Percentiles rank a stretch among this genome's conserved stretches.
These are phyloP conservation scores for Bipolaris bicolor DNA, from an alignment of 2,329 filamentous ascomycete genomes.

Conservation along the genomic window DNA sequence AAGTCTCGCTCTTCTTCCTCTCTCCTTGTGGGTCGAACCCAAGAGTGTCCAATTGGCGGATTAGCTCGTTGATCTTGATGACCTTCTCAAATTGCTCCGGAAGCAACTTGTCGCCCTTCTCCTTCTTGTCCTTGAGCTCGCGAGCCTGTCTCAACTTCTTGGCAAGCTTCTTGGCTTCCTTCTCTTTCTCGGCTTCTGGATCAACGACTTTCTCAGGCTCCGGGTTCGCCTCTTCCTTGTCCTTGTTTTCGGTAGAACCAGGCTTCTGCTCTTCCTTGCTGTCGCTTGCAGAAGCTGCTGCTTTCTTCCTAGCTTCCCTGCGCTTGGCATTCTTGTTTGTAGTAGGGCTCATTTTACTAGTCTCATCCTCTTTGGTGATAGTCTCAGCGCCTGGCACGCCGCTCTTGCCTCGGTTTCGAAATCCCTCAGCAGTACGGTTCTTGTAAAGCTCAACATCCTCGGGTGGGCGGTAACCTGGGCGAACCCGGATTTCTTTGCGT, in stretches of 20 bases:
- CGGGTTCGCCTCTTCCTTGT: slow-evolving; percentile 25
- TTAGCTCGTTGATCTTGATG: slow-evolving; percentile 93
- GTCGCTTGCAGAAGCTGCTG: slow-evolving; percentile 46
- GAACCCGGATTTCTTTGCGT: slow-evolving; percentile 92
- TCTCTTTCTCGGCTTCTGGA: slow-evolving; percentile 80
- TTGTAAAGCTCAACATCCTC: slow-evolving; percentile 97
- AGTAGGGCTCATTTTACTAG: slow-evolving; percentile 57
- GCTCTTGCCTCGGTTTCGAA: slow-evolving; percentile 73
- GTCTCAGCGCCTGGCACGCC: slow-evolving; percentile 76
- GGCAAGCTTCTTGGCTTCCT: slow-evolving; percentile 86
- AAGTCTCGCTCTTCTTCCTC: slow-evolving; percentile 59
- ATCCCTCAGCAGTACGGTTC: slow-evolving; percentile 85
- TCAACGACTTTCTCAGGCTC: slow-evolving; percentile 54
- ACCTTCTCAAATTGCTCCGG: slow-evolving; percentile 98
- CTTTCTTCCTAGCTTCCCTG: slow-evolving; percentile 69
- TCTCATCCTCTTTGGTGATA: slow-evolving; percentile 53
- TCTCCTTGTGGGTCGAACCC: slow-evolving; percentile 84
- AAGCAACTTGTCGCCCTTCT: slow-evolving; percentile 79
- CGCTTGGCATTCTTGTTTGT: slow-evolving; percentile 88
- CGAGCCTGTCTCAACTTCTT: slow-evolving; percentile 96
- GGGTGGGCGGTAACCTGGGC: slow-evolving; percentile 89
- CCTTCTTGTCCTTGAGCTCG: slow-evolving; percentile 89
- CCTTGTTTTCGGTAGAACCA: slow-evolving; percentile 23
- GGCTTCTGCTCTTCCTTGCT: slow-evolving; percentile 59
- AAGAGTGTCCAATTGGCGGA: slow-evolving; percentile 82